These are phyloP conservation scores for Begonia peltatifolia DNA, from an alignment of 306 rosid species.

Conservation along the genomic window DNA sequence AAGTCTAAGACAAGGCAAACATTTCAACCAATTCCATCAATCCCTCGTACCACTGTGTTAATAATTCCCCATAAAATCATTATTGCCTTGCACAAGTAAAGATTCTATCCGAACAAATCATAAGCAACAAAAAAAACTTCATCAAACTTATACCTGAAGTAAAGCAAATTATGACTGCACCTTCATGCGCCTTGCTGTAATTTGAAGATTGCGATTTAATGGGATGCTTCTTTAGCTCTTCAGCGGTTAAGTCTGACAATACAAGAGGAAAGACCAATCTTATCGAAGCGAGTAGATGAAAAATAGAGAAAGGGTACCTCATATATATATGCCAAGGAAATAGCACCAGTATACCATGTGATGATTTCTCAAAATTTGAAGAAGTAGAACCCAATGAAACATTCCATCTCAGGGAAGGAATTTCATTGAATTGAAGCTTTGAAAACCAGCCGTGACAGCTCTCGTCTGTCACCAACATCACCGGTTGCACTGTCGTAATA, in stretches of 20 bases:
- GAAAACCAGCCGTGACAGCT: slow-evolving; percentile 45
- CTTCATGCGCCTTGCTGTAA: slow-evolving; percentile 57
- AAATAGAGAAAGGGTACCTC: neutral
- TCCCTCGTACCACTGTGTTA: too few relatives aligned
- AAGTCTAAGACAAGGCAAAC: too few relatives aligned
- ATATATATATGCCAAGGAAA: neutral
- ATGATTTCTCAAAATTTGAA: slow-evolving; percentile 12
- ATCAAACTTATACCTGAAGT: slow-evolving; percentile 58
- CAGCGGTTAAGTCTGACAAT: slow-evolving; percentile 35
- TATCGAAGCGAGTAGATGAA: too few relatives aligned
- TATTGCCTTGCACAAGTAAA: too few relatives aligned
- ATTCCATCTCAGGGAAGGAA: slow-evolving; percentile 54
- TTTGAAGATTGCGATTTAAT: slow-evolving; percentile 16
- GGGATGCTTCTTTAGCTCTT: slow-evolving; percentile 33
- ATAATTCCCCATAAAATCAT: too few relatives aligned
- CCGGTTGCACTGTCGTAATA: slow-evolving; percentile 48
- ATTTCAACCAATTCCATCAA: too few relatives aligned
- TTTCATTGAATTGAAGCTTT: slow-evolving; percentile 27
- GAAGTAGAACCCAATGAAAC: slow-evolving; percentile 41
- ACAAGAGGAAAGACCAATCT: too few relatives aligned
- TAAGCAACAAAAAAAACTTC: neutral
- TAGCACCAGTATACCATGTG: slow-evolving; percentile 25
- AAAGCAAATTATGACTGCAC: slow-evolving; percentile 58
- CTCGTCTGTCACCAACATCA: slow-evolving; percentile 54
- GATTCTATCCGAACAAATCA: neutral